Base-by-base conservation (phyloP, 2,329 filamentous ascomycete species). In the Paracorniculantispora psalliotae region DNA sequence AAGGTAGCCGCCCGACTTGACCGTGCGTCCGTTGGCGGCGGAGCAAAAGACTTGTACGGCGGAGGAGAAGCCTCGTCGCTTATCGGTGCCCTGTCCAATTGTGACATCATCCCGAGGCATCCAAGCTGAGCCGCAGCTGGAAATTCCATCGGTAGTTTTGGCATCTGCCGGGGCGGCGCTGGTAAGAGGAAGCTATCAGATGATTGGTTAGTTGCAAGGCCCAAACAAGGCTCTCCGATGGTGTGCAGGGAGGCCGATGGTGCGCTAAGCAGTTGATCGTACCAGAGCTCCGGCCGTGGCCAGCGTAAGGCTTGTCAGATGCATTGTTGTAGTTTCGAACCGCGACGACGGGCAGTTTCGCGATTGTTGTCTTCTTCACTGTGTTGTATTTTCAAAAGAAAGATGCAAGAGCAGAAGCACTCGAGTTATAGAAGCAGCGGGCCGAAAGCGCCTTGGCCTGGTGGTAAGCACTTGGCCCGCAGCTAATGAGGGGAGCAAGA, bases 81-180 rank as follows among this genome's bases (percentile, higher is more conserved):
- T 59, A 35, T 64, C 63, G 19, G 60, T 64, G 15, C 58, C 61
- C 15, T 51, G 50, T 13, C 55, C 61, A 43, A 64, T 64, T 12
- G 43, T 51, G 44, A 63, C 61, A 54, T 64, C 61, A 3, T 62
- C 55, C 21, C 61, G 55, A 15, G 63, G 61, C 61, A 64, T 64
- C 63, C 63, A 64, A 6, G 56, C 58, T 19, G 44, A 50, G 17
- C 63, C 63, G 37, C 63, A 64, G 56, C 61, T 63, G n/a, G 63
- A 64, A 37, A 64, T 64, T 13, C 51, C 60, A 39, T 64, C 59
- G 10, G 61, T 63, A 10, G 59, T 44, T 30, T 46, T 41, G 33
- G 48, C 59, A 25, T 60, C 52, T 8, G 47, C 52, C 19, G 58
- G 46, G 17, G 44, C 46, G 35, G 48, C 58, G 13, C 25, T 47